Percentiles rank a stretch among this genome's conserved stretches.
Evolutionary conservation across 2,329 filamentous ascomycete genomes (phyloP).

Genomic region (Emergomyces pasteurianus): DNA sequence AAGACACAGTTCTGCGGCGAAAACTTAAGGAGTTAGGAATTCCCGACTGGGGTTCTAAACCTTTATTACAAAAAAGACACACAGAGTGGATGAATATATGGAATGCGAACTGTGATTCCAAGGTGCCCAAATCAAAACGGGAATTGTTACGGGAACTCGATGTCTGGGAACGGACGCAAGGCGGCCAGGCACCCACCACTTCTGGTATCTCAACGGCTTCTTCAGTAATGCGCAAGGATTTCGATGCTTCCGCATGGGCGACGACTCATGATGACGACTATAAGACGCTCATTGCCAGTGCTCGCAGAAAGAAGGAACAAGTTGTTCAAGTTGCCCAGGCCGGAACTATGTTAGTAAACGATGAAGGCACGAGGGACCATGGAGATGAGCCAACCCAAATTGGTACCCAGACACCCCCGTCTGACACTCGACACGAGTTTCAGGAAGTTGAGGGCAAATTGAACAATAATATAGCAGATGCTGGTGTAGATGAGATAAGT

Average conservation of each 20-base stretch:
- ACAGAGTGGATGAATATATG: constrained; percentile 90
- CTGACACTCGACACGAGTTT: not conserved
- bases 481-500: constrained; percentile 23
- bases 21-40: constrained; percentile 75
- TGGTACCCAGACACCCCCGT: no score
- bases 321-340: constrained; percentile 13
- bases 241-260: constrained; percentile 68
- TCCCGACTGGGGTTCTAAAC: constrained; percentile 54
- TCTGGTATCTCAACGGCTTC: constrained; percentile 12
- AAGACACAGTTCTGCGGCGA: constrained; percentile 62
- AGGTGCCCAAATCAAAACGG: constrained; percentile 53
- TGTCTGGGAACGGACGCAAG: constrained; percentile 75
- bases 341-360: constrained; percentile 7
- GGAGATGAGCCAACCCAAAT: not conserved
- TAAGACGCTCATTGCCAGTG: constrained; percentile 64
- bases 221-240: constrained; percentile 72
- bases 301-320: constrained; percentile 41
- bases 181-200: constrained; percentile 34
- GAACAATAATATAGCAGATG: not conserved
- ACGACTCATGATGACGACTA: constrained; percentile 63
- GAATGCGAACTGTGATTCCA: constrained; percentile 93
- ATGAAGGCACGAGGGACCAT: not conserved
- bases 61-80: constrained; percentile 65
- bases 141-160: constrained; percentile 71
- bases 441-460: not conserved